Conservation (phyloP, 2,329 filamentous ascomycete species). For the Amylocarpus encephaloides region DNA sequence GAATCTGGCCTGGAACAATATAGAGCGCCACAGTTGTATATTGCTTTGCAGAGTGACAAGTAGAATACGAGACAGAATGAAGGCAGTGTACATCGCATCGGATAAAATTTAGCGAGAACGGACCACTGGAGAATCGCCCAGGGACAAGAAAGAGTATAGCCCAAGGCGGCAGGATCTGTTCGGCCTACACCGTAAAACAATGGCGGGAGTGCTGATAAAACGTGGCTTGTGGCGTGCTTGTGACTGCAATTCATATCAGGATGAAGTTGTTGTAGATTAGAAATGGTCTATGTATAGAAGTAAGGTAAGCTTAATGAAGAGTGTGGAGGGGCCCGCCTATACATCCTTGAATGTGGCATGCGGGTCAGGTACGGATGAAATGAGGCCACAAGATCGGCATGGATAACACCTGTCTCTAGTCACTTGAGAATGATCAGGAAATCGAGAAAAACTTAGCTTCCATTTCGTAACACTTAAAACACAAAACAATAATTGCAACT, state of each 20-base stretch:
- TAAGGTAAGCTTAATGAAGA: constrained; percentile 16
- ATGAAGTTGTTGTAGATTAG: constrained; percentile 19
- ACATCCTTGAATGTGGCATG: constrained; percentile 8
- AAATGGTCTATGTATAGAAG: constrained; percentile 21
- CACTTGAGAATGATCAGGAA: neutral
- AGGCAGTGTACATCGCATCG: constrained; percentile 16
- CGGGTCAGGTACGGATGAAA: neutral
- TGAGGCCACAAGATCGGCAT: neutral
- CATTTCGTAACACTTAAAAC: too few species aligned
- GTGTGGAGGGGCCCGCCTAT: constrained; percentile 9
- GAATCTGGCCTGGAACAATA: constrained; percentile 19
- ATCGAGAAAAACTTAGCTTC: neutral
- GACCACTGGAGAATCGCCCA: neutral
- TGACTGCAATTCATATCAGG: constrained; percentile 20
- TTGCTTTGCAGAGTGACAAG: constrained; percentile 12
- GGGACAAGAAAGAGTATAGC: neutral
- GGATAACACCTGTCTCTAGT: constrained; percentile 1
- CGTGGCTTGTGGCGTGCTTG: constrained; percentile 19
- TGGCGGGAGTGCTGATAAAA: constrained; percentile 11
- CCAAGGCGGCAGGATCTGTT: neutral
- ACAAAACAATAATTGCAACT: too few species aligned
- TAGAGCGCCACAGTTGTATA: constrained; percentile 11
- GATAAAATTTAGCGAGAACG: constrained; percentile 21
- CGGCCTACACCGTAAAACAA: constrained; percentile 4
- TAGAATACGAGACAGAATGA: constrained; percentile 19